Percentiles rank a stretch among this genome's conserved stretches.
These are phyloP conservation scores for Cercospora berteroae DNA, from an alignment of 2,329 filamentous ascomycete species.

Conservation along the genomic window DNA sequence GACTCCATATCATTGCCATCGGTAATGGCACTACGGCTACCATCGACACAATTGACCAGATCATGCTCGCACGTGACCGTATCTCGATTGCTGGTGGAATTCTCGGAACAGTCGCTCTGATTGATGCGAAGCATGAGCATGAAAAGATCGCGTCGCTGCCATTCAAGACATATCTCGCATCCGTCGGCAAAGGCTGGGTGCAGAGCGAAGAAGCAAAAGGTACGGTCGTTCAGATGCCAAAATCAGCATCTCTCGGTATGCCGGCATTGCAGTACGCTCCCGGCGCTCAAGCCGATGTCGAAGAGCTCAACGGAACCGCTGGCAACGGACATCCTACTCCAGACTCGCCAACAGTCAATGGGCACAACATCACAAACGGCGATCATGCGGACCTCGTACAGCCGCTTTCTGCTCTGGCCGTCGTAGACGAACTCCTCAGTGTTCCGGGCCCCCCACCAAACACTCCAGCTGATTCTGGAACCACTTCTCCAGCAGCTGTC, in stretches of 20 bases:
- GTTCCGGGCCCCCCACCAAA: background rate
- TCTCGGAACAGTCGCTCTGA: conserved; percentile 25
- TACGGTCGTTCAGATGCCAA: conserved; percentile 11
- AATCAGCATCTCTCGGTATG: background rate
- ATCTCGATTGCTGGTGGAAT: background rate
- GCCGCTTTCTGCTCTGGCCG: background rate
- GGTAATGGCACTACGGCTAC: conserved; percentile 60
- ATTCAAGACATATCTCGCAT: conserved; percentile 20
- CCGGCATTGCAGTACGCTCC: conserved; percentile 6
- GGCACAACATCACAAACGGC: background rate
- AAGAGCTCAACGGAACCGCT: background rate
- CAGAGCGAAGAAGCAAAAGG: conserved; percentile 20
- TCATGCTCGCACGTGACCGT: background rate
- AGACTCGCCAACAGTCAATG: background rate
- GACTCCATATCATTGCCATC: conserved; percentile 68
- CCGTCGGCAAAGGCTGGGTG: conserved; percentile 23
- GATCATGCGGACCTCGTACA: background rate
- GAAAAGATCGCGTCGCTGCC: conserved; percentile 5
- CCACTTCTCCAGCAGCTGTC: background rate
- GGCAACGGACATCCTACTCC: background rate
- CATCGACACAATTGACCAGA: conserved; percentile 24
- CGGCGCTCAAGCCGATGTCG: background rate
- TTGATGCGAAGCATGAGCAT: conserved; percentile 23
- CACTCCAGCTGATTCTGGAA: background rate
- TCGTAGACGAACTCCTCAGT: background rate